Evolutionary conservation across 1,139 yeast genomes (phyloP).

Genomic region (Protomyces gravidus): DNA sequence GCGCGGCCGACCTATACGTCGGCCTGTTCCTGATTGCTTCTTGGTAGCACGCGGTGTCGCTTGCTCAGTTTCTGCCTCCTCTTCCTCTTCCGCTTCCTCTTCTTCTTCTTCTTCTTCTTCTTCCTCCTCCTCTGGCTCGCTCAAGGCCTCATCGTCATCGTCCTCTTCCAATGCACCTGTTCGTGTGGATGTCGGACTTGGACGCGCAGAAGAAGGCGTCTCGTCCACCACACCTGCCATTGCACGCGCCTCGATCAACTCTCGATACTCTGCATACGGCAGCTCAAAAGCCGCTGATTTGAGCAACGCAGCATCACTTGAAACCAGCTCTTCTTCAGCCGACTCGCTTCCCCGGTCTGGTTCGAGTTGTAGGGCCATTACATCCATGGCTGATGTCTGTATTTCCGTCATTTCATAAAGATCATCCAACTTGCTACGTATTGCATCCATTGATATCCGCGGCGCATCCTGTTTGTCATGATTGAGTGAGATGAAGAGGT

Average conservation of each 20-base stretch:
- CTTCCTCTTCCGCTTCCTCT: neutral
- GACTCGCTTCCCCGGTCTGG: slow-evolving; percentile 1
- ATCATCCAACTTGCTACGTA: slow-evolving; percentile 7
- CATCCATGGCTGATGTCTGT: neutral
- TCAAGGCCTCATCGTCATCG: slow-evolving; percentile 2
- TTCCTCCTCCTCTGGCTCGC: neutral
- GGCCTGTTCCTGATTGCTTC: neutral
- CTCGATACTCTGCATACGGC: slow-evolving; percentile 15
- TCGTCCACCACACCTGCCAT: slow-evolving; percentile 2
- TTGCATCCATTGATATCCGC: slow-evolving; percentile 9
- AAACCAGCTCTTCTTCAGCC: neutral
- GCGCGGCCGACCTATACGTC: neutral
- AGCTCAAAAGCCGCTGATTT: neutral
- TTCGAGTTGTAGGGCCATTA: neutral
- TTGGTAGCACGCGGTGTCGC: neutral
- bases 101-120: neutral
- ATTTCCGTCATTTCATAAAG: slow-evolving; percentile 12
- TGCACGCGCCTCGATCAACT: slow-evolving; percentile 18
- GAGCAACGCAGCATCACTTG: neutral
- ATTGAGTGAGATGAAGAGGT: slow-evolving; percentile 16
- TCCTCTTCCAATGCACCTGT: neutral
- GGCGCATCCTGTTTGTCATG: slow-evolving; percentile 9
- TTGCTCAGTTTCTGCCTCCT: neutral
- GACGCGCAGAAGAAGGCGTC: neutral
- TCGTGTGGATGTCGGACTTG: neutral